These are phyloP conservation scores for Globisporangium rhizosaccharum DNA, from an alignment of 352 stramenopile genomes.

Conservation along the genomic window DNA sequence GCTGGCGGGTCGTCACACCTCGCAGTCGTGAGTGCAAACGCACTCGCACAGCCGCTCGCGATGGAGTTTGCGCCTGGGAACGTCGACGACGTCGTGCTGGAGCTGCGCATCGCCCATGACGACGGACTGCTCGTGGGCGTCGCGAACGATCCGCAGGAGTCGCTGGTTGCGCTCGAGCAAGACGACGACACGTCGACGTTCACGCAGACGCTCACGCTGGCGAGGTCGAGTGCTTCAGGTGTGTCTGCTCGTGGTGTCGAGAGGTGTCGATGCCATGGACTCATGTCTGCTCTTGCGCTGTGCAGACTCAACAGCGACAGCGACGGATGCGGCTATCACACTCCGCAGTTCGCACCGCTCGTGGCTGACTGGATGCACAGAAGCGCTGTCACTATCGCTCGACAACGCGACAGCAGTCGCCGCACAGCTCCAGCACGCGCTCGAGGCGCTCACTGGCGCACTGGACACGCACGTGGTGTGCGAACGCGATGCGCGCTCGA, in stretches of 20 bases:
- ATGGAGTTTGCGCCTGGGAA: conserved; percentile 18
- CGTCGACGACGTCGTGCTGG: conserved; percentile 12
- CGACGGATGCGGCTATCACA: background rate
- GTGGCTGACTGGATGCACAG: conserved; percentile 1
- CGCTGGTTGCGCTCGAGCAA: background rate
- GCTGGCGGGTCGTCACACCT: conserved; percentile 5
- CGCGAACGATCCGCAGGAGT: conserved; percentile 3
- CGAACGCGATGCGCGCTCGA: background rate
- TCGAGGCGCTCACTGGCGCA: background rate
- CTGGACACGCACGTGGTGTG: background rate
- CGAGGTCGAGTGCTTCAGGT: conserved; percentile 1
- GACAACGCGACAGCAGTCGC: background rate
- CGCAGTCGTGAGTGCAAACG: conserved; percentile 7
- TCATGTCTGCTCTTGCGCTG: background rate
- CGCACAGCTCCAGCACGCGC: conserved; percentile 2
- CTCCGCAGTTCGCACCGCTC: conserved; percentile 10
- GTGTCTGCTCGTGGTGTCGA: too few relatives aligned
- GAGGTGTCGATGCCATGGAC: too few relatives aligned
- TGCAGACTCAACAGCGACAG: background rate
- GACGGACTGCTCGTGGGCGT: conserved; percentile 20
- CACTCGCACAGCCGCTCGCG: conserved; percentile 5
- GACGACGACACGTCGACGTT: conserved; percentile 3
- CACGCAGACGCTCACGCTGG: conserved; percentile 8
- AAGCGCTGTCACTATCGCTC: conserved; percentile 3
- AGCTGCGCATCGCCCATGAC: conserved; percentile 15